Percentiles rank a stretch among this genome's conserved stretches.
Evolutionary conservation across 345 rosid genomes (phyloP).

Genomic region (Camelina laxa): DNA sequence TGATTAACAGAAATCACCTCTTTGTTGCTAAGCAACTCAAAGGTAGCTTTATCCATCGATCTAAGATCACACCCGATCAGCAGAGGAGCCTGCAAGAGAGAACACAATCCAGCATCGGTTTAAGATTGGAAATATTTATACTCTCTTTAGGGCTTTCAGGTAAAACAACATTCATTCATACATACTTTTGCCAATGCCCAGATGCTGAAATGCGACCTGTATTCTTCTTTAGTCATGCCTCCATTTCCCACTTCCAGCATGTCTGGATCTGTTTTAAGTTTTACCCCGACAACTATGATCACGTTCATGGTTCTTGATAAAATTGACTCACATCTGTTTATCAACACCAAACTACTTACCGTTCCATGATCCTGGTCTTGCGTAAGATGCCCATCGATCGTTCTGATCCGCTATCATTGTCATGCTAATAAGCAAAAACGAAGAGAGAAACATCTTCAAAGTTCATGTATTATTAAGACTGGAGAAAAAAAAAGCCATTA

Average conservation of each 20-base stretch:
- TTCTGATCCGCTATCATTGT: slow-evolving; percentile 65
- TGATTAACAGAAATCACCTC: slow-evolving; percentile 89
- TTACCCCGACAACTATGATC: neutral
- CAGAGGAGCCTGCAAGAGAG: slow-evolving; percentile 65
- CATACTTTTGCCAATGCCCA: slow-evolving; percentile 90
- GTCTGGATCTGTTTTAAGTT: slow-evolving; percentile 77
- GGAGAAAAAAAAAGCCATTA: neutral
- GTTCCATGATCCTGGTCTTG: slow-evolving; percentile 94
- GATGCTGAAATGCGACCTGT: slow-evolving; percentile 81
- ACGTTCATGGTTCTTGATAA: neutral
- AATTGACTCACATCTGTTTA: neutral
- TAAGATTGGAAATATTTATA: slow-evolving; percentile 4
- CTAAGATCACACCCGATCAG: slow-evolving; percentile 81
- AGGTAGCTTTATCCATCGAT: slow-evolving; percentile 57
- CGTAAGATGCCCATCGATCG: slow-evolving; percentile 75
- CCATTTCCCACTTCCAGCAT: slow-evolving; percentile 99
- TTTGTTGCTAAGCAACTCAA: slow-evolving; percentile 62
- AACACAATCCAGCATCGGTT: slow-evolving; percentile 20
- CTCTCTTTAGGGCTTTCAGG: neutral
- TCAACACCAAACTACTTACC: slow-evolving; percentile 48
- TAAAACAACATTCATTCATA: neutral
- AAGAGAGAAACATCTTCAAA: slow-evolving; percentile 14
- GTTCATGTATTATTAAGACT: slow-evolving; percentile 15
- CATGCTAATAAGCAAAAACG: slow-evolving; percentile 60
- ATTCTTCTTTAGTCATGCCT: slow-evolving; percentile 86